Percentiles rank a stretch among this genome's conserved stretches.
Conservation (phyloP, 345 rosid genomes). For the Lumnitzera racemosa region DNA sequence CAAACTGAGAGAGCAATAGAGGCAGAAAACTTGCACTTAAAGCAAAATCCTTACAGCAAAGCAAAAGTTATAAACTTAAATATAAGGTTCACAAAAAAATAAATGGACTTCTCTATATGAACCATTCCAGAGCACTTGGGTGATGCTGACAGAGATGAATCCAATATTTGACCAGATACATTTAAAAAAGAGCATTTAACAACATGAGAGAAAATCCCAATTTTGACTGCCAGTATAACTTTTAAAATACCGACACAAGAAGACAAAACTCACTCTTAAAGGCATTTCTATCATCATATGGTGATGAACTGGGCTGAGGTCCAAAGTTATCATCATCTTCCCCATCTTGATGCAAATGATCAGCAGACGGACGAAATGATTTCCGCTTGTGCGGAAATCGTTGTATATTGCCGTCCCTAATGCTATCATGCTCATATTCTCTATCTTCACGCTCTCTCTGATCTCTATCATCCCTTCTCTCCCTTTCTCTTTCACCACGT, state of each 20-base stretch:
- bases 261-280: conserved; percentile 39
- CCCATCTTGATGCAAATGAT: conserved; percentile 47
- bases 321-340: conserved; percentile 53
- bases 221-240: too few relatives aligned
- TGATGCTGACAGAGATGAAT: too few relatives aligned
- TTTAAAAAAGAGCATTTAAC: too few relatives aligned
- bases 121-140: too few relatives aligned
- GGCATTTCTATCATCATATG: conserved; percentile 61
- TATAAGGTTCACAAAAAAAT: background rate
- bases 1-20: background rate
- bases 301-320: conserved; percentile 39
- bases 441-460: conserved; percentile 51
- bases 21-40: background rate
- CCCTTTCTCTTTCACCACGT: conserved; percentile 62
- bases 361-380: conserved; percentile 28
- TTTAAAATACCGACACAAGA: background rate
- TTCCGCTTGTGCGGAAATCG: conserved; percentile 43
- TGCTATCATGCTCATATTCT: conserved; percentile 54
- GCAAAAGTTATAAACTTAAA: background rate
- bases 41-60: background rate
- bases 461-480: conserved; percentile 65
- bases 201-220: too few relatives aligned
- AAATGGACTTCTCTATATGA: background rate
- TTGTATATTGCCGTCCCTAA: conserved; percentile 51
- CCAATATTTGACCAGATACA: too few relatives aligned